Evolutionary conservation across 2,329 filamentous ascomycete genomes (phyloP), one percentile per base, ranked within the genome.

Genomic region (Monosporascus sp.): DNA sequence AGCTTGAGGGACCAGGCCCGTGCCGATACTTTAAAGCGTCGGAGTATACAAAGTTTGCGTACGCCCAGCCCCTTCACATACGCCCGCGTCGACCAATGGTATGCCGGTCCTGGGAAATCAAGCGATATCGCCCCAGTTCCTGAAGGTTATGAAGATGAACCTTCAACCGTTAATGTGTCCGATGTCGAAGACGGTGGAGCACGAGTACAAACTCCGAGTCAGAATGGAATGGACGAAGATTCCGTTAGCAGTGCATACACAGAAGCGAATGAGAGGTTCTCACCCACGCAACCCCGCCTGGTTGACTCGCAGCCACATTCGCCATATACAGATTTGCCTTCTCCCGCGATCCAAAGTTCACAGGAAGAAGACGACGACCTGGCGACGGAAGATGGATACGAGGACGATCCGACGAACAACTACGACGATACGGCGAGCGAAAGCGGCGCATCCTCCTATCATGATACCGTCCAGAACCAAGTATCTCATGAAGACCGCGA

Each of bases 401-500:
- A 73, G 37, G 67, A 70, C 44, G 69, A 70, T 22, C 66, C 67
- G 7, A 58, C 74, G 51, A 69, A 72, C 38, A 65, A 69, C 7
- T 68, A 69, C 48, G 64, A 68, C 40, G 65, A 66, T 5, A 49
- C 50, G 3, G 76, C 76, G 22, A 87, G 85, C 62, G 85, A 89
- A 61, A 84, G 85, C 58, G 76, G 82, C 62, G 78, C 84, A 51
- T 81, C 81, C 14, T 74, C 85, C 7, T 86, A 88, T 62, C 82
- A 86, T 61, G 84, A 86, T 60, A 74, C 79, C 0, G 68, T 78
- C 48, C 77, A 82, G 52, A 78, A 82, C 50, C 79, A 80, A 8
- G 73, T 88, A 6, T 90, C 91, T 0, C 93, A 97, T 64, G 93
- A 97, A 72, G 91, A 97, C 68, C 88, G 93, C 20, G 86, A 92